Evolutionary conservation across 176 grass and related monocot genomes (phyloP).

Genomic region (Triticum urartu): DNA sequence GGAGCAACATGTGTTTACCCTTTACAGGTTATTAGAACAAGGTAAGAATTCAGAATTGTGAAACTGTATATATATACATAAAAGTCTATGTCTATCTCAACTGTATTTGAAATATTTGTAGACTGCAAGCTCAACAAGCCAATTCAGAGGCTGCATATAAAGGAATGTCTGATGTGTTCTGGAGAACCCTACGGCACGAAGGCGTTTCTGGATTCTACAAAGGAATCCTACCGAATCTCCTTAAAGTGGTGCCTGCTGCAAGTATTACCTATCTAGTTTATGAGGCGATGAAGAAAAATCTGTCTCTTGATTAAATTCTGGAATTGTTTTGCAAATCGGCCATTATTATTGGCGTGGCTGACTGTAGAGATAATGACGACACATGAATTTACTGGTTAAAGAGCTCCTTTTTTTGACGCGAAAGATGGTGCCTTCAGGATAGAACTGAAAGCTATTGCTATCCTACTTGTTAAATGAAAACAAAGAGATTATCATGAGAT

Average conservation of each 20-base stretch:
- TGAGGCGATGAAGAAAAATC: conserved; percentile 92
- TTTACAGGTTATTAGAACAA: conserved; percentile 98
- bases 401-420: conserved; percentile 46
- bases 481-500: conserved; percentile 41
- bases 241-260: conserved; percentile 95
- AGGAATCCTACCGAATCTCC: conserved; percentile 91
- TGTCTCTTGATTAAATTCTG: conserved; percentile 78
- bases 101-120: conserved; percentile 54
- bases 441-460: conserved; percentile 39
- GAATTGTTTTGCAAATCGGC: conserved; percentile 40
- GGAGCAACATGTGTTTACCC: conserved; percentile 96
- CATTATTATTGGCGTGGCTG: conserved; percentile 69
- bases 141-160: conserved; percentile 70
- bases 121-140: conserved; percentile 82
- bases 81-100: conserved; percentile 14
- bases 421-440: conserved; percentile 56
- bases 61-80: background rate
- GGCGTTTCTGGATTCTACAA: conserved; percentile 95
- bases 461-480: conserved; percentile 23
- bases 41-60: conserved; percentile 39
- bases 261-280: conserved; percentile 97
- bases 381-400: conserved; percentile 67
- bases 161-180: conserved; percentile 95
- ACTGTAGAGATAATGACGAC: conserved; percentile 83
- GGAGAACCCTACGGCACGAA: conserved; percentile 82